Evolutionary conservation across 768 basidiomycete genomes (phyloP), one percentile per base, ranked within the genome.

Genomic region (Strobilomyces echinocephalus): DNA sequence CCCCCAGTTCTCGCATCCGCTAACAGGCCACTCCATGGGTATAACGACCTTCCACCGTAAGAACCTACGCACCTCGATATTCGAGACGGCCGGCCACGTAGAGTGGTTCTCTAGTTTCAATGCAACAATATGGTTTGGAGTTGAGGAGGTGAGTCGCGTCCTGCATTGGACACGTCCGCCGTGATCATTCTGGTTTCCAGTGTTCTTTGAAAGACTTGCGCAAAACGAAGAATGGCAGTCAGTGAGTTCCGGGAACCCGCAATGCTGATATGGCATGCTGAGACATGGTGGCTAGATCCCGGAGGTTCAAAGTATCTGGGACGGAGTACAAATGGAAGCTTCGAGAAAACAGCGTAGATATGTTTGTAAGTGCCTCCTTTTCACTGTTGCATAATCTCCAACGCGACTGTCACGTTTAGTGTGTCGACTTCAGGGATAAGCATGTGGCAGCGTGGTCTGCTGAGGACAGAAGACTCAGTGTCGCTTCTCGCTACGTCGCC

Each of bases 281-380:
- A 63, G 28, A 39, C 30, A 12, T 30, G 30, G 31, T 44, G 46
- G 10, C 8, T 31, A 80, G 81, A 52, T 82, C 81, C 11, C 76
- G 81, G 53, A 68, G 81, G 26, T 83, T 82, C 70, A 81, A 76
- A 58, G 78, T 66, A 41, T 66, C 63, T 6, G 74, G 74, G 35
- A 61, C 69, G 28, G 76, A 79, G 59, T 83, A 82, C 70, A 83
- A 82, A 57, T 83, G 81, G 81, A 83, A 79, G 65, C 64, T 75
- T 35, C 63, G 65, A 46, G 73, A 75, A 40, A 74, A 77, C 47
- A 72, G 71, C 46, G 54, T 43, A 34, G 75, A 79, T 61, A 69
- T 83, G 47, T 68, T 74, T 50, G 81, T 82, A 60, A 57, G 80
- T 33, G 34, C 14, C 14, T 36, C 31, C 18, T 7, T 24, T 28